Evolutionary conservation across 305 asterid genomes (phyloP).

Genomic region (Rubia balearica): DNA sequence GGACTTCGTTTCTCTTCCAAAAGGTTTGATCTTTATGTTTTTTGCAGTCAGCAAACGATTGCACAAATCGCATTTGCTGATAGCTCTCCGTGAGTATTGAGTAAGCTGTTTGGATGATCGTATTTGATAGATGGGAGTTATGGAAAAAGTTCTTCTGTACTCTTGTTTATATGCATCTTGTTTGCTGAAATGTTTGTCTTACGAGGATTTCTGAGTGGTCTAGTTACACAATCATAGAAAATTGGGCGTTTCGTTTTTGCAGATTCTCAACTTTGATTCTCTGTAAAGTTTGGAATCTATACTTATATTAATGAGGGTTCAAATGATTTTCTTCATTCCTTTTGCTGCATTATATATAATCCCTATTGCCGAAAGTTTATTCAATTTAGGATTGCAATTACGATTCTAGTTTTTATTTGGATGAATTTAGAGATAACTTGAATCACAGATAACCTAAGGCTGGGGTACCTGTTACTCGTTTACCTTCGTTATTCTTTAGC

Average conservation of each 20-base stretch:
- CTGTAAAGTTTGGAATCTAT: constrained; percentile 2
- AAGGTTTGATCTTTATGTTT: neutral
- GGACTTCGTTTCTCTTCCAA: neutral
- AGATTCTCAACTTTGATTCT: constrained; percentile 5
- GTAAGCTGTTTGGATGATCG: neutral
- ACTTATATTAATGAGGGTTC: neutral
- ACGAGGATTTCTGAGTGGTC: neutral
- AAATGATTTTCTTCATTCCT: neutral
- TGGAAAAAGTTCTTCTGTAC: neutral
- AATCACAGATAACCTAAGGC: neutral
- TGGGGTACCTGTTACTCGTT: neutral
- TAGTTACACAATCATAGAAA: neutral
- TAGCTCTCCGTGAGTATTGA: neutral
- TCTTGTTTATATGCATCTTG: neutral
- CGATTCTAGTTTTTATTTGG: neutral
- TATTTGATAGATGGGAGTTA: neutral
- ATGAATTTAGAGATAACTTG: neutral
- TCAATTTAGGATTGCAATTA: neutral
- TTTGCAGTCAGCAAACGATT: too few species aligned
- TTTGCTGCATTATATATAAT: neutral
- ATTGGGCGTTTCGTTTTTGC: neutral
- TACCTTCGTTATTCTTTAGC: neutral
- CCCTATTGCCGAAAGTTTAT: neutral
- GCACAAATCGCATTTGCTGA: constrained; percentile 5
- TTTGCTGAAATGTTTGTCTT: too few species aligned